Base-by-base conservation (phyloP, 305 asterid species). In the Euphrasia arctica region DNA sequence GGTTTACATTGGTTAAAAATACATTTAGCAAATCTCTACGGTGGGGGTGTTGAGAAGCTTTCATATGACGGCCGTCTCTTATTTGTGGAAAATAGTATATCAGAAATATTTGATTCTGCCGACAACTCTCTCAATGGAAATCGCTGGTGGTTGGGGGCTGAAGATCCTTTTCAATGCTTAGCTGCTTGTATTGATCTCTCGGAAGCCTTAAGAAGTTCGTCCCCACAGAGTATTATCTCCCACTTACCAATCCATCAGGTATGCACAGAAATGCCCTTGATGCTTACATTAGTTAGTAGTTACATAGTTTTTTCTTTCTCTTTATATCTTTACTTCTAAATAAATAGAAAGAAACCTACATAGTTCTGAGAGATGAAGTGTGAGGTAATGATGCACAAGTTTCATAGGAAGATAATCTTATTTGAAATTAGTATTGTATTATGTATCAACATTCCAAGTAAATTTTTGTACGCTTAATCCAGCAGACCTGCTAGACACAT, bases 231-330 rank as follows among this genome's bases (percentile, higher is more conserved):
- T 67, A 86, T 89, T 59, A 79, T 85, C 67, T 92, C 98, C 67
- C 93, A 92, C 76, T 69, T 92, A 75, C 97, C 98, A 50, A 78
- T 92, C 79, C 98, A 92, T 81, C 97, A 82, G 95, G 96, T 89
- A 71, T 42, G 65, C 62, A 39, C 56, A 14, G 14, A n/a, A 50
- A 25, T 29, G 18, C 45, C 57, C 57, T 15, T 34, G 57, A 22
- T 66, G 25, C 45, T 13, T 66, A 4, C 10, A 50, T 15, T 15
- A 55, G 68, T 55, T 55, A 31, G 22, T 18, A 18, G 22, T 18
- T 18, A 18, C 13, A 56, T 52, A 27, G 54, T 57, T 62, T 50
- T 12, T 59, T 51, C 31, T 14, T 39, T 55, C 42, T 36, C 8
- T 6, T 18, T 36, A 34, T 34, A 4, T 36, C 1, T 36, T 36